Evolutionary conservation across 805 yeast genomes (phyloP), one percentile per base, ranked within the genome.

Genomic region (Candida easanensis): DNA sequence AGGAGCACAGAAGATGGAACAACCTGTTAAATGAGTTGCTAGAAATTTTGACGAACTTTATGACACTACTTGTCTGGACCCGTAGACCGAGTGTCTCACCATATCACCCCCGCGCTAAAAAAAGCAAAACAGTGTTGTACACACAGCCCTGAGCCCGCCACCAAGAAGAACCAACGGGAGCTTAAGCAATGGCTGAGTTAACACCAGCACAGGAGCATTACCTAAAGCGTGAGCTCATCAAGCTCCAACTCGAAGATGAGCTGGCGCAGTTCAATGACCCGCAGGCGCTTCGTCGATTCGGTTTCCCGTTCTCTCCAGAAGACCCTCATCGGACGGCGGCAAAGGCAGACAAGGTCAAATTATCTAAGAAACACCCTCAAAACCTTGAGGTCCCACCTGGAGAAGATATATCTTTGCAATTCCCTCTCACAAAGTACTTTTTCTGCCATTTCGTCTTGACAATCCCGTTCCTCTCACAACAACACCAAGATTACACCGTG

Each of bases 131-230:
- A 27, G 13, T 11, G 11, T 23, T 23, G 8, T n/a, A n/a, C n/a
- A n/a, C n/a, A n/a, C n/a, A n/a, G n/a, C n/a, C n/a, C n/a, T n/a
- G n/a, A 22, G 25, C 10, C 7, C 25, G 25, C 25, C 25, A 22
- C 25, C 25, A 22, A 8, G 10, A 22, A 22, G 10, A 22, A 8
- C 25, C n/a, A n/a, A n/a, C n/a, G n/a, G n/a, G n/a, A n/a, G n/a
- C n/a, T n/a, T n/a, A n/a, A 16, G 18, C 33, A 38, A 34, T 22
- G 36, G 16, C 19, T 18, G 18, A 6, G 13, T 41, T 84, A 36
- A 64, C 79, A 13, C 78, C 90, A 3, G 70, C 76, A 0, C 88
- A 90, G 60, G 96, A 88, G 63, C 97, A 91, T 57, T 86, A 84
- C 61, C 72, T 93, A 41, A 91, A 91, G 63, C 80, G 95, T 55